These are phyloP conservation scores for Sarcomyxa edulis DNA, from an alignment of 768 basidiomycete genomes.

Conservation along the genomic window DNA sequence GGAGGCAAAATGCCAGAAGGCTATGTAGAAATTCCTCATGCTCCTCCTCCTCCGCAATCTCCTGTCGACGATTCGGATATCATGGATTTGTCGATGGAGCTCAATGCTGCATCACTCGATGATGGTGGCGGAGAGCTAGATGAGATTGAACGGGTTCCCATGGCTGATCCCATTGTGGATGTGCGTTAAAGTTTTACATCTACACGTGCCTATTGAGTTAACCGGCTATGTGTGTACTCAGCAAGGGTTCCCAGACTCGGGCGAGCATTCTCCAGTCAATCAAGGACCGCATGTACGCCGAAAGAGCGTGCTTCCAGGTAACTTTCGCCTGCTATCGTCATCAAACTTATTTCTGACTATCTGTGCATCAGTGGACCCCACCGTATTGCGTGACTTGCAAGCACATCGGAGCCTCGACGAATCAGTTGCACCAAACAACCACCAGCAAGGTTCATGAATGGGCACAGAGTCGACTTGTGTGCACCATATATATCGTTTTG, in stretches of 20 bases:
- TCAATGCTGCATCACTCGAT: slow-evolving; percentile 81
- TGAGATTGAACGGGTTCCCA: slow-evolving; percentile 84
- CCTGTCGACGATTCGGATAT: slow-evolving; percentile 82
- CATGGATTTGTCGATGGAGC: slow-evolving; percentile 83
- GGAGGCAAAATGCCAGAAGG: slow-evolving; percentile 67
- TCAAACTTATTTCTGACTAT: slow-evolving; percentile 12
- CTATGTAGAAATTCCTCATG: slow-evolving; percentile 61
- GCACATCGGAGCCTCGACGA: slow-evolving; percentile 82
- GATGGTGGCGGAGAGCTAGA: slow-evolving; percentile 66
- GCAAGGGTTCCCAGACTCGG: slow-evolving; percentile 66
- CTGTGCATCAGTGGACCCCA: slow-evolving; percentile 67
- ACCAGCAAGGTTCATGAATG: too few relatives aligned
- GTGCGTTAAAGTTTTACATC: too few relatives aligned
- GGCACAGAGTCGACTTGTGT: too few relatives aligned
- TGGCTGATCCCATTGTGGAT: slow-evolving; percentile 87
- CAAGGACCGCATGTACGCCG: slow-evolving; percentile 82
- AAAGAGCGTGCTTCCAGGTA: slow-evolving; percentile 92
- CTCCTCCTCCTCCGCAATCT: slow-evolving; percentile 74
- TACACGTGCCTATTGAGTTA: slow-evolving; percentile 1
- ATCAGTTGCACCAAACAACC: too few relatives aligned
- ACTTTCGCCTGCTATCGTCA: slow-evolving; percentile 17
- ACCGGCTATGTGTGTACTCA: slow-evolving; percentile 24
- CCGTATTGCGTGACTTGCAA: slow-evolving; percentile 83
- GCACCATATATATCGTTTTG: slow-evolving; percentile 4
- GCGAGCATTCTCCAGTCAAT: slow-evolving; percentile 52